Evolutionary conservation across 2,329 filamentous ascomycete species (phyloP), one percentile per base, ranked within the genome.

Genomic region (Epichloe typhina): DNA sequence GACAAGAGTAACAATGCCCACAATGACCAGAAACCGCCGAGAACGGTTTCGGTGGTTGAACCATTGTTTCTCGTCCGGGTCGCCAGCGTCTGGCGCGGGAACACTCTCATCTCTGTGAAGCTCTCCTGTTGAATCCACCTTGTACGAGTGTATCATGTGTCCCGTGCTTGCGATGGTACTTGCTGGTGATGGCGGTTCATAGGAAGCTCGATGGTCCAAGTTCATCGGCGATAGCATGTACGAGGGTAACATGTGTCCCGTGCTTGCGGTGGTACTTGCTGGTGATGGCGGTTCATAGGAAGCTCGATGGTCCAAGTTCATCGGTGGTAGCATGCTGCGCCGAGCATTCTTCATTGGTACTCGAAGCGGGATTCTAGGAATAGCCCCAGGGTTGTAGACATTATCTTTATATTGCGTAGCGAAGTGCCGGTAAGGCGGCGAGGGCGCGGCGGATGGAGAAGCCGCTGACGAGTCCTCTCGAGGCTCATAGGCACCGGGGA

Each of bases 401-500:
- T 55, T 19, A 51, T 55, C 8, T 49, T 50, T 63, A 54, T 68
- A 61, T 58, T 71, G 68, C 33, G 59, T 60, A 50, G 70, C 67
- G 50, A 67, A 59, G 19, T 68, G 67, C 4, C 46, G 6, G 6
- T 49, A 23, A 3, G 19, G 9, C 60, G 71, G 62, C 38, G 60
- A 59, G 36, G 61, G 59, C 46, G 63, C 56, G 53, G 54, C 56
- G 47, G 54, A 52, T 46, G 62, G 54, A 42, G 61, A 59, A 45
- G 59, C 55, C 47, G 62, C 51, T 42, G 53, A 56, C 5, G 44
- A 52, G 37, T 41, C 50, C 42, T 53, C 56, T 19, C 44, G 50
- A 8, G 51, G 50, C 21, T 52, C 49, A 21, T 46, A 41, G 38
- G 13, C 40, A 41, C 13, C 26, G 6, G 48, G 17, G 19, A 4